Evolutionary conservation across 1,139 yeast species (phyloP), one percentile per base, ranked within the genome.

Genomic region (Blastobotrys arbuscula): DNA sequence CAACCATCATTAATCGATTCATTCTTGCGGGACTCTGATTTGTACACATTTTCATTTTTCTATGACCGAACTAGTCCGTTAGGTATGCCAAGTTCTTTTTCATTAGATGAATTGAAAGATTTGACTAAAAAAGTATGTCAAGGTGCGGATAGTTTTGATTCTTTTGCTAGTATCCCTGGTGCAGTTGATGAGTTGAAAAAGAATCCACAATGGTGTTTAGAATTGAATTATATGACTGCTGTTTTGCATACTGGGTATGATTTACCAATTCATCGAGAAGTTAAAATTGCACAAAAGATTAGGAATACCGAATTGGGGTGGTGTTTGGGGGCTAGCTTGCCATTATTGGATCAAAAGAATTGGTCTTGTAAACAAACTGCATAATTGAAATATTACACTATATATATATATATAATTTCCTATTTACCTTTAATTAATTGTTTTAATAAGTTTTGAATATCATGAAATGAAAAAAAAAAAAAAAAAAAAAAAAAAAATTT

Each of bases 311-410:
- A 92, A 69, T 75, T 92, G 47, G 98, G 97, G 33, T 92, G 99
- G 99, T 92, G 98, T 71, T 75, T 92, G 54, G 99, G 99, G 57
- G 98, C 98, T 2, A 87, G 97, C 0, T 75, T 92, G 61, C 97
- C 97, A 2, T 73, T 92, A 57, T 74, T 92, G 58, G 92, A 86
- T 36, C 67, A 69, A 41, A 71, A 77, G 13, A 81, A 80, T 49
- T 88, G 96, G 96, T 76, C 72, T 49, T 89, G 96, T 71, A 50
- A 53, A 43, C 31, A 19, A 39, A 18, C 12, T 24, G 42, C 18
- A 3, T 40, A 28, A 28, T 24, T 39, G n/a, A n/a, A n/a, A n/a
- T n/a, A n/a, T n/a, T n/a, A n/a, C n/a, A n/a, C n/a, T n/a, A n/a
- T 26, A 39, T 39, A 5, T 37, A 21, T 19, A 37, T 26, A 24